Evolutionary conservation across 2,329 filamentous ascomycete species (phyloP).

Genomic region (Trichophyton rubrum): DNA sequence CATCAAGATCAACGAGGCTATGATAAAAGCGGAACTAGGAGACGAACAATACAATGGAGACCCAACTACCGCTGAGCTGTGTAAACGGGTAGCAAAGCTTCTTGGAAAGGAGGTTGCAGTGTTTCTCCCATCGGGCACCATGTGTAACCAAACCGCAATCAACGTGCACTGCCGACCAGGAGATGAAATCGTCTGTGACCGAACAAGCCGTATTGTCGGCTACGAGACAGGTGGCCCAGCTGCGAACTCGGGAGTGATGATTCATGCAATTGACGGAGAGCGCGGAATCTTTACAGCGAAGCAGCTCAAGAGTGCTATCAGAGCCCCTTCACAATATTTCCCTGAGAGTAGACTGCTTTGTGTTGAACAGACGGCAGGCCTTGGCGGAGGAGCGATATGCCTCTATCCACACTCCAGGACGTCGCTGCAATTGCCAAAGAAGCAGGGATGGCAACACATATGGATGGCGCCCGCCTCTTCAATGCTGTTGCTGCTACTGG

Average conservation of each 20-base stretch:
- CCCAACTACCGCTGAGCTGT: constrained; percentile 11
- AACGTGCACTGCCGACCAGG: constrained; percentile 10
- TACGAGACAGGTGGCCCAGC: constrained; percentile 12
- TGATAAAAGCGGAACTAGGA: constrained; percentile 12
- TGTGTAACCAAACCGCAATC: constrained; percentile 17
- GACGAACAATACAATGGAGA: constrained; percentile 17
- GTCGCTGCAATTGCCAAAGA: constrained; percentile 54
- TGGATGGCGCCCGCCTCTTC: constrained; percentile 65
- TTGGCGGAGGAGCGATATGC: constrained; percentile 64
- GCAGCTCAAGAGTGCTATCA: not conserved
- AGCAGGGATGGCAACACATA: constrained; percentile 52
- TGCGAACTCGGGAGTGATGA: constrained; percentile 41
- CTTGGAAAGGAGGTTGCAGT: constrained; percentile 14
- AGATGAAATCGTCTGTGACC: constrained; percentile 15
- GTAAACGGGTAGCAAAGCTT: constrained; percentile 13
- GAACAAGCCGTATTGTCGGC: constrained; percentile 12
- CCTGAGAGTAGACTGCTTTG: constrained; percentile 20
- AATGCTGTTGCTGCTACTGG: constrained; percentile 58
- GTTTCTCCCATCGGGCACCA: constrained; percentile 17
- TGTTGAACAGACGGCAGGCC: constrained; percentile 52
- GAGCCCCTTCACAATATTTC: constrained; percentile 3
- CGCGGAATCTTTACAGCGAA: not conserved
- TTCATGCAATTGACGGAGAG: not conserved
- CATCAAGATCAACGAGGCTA: not conserved
- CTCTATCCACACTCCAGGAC: constrained; percentile 51